Conservation (phyloP, 495 filamentous ascomycete genomes). For the Rhizodiscina lignyota region DNA sequence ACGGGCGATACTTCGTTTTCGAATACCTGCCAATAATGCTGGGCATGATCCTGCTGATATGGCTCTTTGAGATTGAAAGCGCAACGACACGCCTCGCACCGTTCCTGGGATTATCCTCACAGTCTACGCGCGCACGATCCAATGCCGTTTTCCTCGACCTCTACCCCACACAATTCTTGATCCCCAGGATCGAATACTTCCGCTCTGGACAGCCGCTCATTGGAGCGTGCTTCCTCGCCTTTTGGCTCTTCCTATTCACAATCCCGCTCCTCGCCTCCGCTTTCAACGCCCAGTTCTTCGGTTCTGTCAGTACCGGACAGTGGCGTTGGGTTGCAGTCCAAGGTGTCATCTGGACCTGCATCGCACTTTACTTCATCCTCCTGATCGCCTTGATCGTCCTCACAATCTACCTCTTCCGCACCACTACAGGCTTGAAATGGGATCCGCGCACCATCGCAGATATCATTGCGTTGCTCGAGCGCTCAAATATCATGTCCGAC, state of each 20-base stretch:
- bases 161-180: conserved; percentile 36
- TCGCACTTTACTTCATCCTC: conserved; percentile 54
- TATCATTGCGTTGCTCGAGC: conserved; percentile 53
- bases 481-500: conserved; percentile 59
- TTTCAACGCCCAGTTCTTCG: conserved; percentile 40
- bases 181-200: conserved; percentile 43
- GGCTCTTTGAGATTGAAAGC: conserved; percentile 53
- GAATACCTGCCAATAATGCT: conserved; percentile 67
- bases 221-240: conserved; percentile 34
- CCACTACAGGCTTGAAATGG: conserved; percentile 65
- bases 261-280: conserved; percentile 47
- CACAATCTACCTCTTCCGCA: conserved; percentile 30
- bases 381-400: conserved; percentile 37
- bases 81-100: conserved; percentile 65
- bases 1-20: conserved; percentile 68
- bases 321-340: conserved; percentile 72
- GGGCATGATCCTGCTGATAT: conserved; percentile 55
- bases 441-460: conserved; percentile 69
- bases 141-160: conserved; percentile 35
- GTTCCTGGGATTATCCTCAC: conserved; percentile 56
- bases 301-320: conserved; percentile 21
- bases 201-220: conserved; percentile 34
- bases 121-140: conserved; percentile 27
- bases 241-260: conserved; percentile 48
- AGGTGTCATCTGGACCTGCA: conserved; percentile 59